A percentile compares a stretch with the other conserved stretches of the same genome.
Conservation (phyloP, 2,329 filamentous ascomycete genomes). For the Cladophialophora exuberans region DNA sequence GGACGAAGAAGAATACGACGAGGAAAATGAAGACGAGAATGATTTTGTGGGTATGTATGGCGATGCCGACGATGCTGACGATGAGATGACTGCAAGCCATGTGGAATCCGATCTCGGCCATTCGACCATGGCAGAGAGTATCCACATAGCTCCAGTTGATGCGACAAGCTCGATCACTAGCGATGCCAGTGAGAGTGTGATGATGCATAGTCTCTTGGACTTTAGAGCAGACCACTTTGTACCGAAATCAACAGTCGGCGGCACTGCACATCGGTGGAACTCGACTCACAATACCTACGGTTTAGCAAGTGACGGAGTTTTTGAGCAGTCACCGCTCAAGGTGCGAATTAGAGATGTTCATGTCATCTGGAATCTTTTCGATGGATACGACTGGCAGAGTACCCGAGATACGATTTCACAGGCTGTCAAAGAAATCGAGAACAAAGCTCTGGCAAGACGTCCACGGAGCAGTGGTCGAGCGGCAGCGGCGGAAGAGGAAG, state of each 20-base stretch:
- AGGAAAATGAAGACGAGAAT: constrained; percentile 43
- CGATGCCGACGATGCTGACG: constrained; percentile 44
- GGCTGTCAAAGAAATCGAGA: constrained; percentile 85
- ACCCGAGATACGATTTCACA: constrained; percentile 86
- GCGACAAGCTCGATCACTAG: constrained; percentile 56
- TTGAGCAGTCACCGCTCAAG: constrained; percentile 71
- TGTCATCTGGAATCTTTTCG: constrained; percentile 95
- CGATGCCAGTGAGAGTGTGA: constrained; percentile 33
- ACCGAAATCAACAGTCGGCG: constrained; percentile 61
- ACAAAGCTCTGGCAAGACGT: constrained; percentile 75
- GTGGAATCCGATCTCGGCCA: constrained; percentile 43
- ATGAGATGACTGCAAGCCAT: constrained; percentile 33
- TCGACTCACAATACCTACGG: constrained; percentile 76
- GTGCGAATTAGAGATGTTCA: constrained; percentile 84
- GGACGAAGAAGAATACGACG: constrained; percentile 45
- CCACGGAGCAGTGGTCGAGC: constrained; percentile 60
- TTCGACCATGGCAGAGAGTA: constrained; percentile 40
- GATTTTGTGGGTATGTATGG: constrained; percentile 39
- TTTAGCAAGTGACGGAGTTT: constrained; percentile 62
- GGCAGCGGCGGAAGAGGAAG: constrained; percentile 63
- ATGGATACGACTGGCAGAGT: constrained; percentile 93
- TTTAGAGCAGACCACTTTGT: constrained; percentile 81
- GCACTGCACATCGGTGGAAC: constrained; percentile 78
- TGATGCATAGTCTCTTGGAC: constrained; percentile 53
- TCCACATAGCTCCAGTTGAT: constrained; percentile 49